Conservation (phyloP, 345 rosid genomes). For the Melaleuca quinquenervia region DNA sequence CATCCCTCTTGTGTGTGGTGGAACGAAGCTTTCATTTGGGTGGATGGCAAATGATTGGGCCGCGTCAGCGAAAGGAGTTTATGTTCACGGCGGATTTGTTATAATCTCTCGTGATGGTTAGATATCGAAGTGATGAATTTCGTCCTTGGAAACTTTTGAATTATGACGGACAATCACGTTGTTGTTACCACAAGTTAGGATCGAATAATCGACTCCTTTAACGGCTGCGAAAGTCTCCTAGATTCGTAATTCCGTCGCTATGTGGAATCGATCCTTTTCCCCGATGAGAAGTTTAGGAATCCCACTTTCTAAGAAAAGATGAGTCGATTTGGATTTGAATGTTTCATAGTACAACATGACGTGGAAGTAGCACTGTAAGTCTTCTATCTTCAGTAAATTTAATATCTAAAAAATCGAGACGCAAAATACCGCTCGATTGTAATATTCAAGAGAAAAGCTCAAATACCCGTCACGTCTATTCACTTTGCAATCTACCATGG, state of each 20-base stretch:
- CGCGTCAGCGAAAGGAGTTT: background rate
- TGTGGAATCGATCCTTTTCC: background rate
- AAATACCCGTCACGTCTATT: background rate
- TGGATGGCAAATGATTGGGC: background rate
- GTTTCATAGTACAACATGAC: background rate
- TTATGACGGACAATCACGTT: background rate
- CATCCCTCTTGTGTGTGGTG: background rate
- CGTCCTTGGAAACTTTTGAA: accelerated
- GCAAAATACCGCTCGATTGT: background rate
- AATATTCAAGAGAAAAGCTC: background rate
- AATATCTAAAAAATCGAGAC: background rate
- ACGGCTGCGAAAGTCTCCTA: background rate
- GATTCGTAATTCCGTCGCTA: background rate
- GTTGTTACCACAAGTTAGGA: background rate
- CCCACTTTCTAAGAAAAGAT: background rate
- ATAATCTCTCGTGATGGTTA: background rate
- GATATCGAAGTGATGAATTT: background rate
- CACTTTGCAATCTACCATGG: background rate
- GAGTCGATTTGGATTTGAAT: background rate
- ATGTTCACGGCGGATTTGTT: background rate
- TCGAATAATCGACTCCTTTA: background rate
- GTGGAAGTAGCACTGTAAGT: background rate
- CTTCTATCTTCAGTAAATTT: background rate
- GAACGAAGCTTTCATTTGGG: background rate
- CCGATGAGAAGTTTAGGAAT: background rate